Conservation (phyloP, 1,284 basidiomycete species). For the Ustilago esculenta region DNA sequence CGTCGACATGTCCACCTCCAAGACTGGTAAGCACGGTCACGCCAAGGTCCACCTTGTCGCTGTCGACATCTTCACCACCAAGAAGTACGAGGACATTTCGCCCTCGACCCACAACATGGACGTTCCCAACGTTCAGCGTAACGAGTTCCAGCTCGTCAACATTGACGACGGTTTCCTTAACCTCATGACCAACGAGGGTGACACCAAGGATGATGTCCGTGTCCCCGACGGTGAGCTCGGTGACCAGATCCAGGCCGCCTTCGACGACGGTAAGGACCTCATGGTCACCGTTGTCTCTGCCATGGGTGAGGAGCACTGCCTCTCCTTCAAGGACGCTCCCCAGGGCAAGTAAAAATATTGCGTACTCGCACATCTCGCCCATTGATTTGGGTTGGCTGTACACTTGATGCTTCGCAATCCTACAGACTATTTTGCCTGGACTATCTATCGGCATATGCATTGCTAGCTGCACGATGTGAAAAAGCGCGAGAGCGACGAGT, state of each 20-base stretch:
- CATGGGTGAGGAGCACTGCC: conserved; percentile 91
- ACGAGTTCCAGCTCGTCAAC: conserved; percentile 88
- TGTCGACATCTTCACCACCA: conserved; percentile 75
- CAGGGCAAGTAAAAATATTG: conserved; percentile 58
- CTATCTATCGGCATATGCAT: too few species aligned
- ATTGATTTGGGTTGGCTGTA: too few species aligned
- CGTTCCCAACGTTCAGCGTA: conserved; percentile 90
- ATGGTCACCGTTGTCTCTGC: conserved; percentile 87
- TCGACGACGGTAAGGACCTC: conserved; percentile 85
- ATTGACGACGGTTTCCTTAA: conserved; percentile 80
- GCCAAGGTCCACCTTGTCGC: conserved; percentile 98
- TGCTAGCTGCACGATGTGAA: too few species aligned
- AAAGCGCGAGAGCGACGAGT: too few species aligned
- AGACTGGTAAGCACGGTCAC: conserved; percentile 97
- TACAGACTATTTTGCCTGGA: too few species aligned
- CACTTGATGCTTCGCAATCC: too few species aligned
- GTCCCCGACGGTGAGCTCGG: conserved; percentile 88
- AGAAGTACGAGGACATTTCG: conserved; percentile 84
- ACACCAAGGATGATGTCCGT: conserved; percentile 92
- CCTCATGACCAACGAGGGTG: conserved; percentile 87
- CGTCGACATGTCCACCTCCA: conserved; percentile 92
- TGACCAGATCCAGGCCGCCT: conserved; percentile 76
- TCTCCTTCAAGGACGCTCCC: conserved; percentile 72
- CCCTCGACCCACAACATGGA: conserved; percentile 99
- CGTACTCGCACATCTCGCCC: not conserved